Conservation (phyloP, 2,329 filamentous ascomycete genomes). For the Albifimbria verrucaria region DNA sequence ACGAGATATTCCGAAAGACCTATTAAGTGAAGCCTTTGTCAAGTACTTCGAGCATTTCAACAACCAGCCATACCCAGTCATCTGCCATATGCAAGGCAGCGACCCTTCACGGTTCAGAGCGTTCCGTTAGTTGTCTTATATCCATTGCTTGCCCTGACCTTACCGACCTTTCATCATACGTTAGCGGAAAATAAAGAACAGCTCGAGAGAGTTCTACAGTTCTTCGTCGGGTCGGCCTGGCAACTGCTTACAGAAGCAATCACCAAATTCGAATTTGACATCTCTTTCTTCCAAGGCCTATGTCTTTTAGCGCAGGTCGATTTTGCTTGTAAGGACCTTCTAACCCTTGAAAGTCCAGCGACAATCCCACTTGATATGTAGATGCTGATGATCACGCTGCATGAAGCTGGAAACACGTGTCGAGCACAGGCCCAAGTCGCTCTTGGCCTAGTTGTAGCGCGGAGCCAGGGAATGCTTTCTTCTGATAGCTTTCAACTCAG, state of each 20-base stretch:
- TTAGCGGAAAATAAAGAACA: background rate
- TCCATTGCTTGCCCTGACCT: background rate
- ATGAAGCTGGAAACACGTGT: background rate
- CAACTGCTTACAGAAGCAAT: background rate
- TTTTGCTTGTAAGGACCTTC: background rate
- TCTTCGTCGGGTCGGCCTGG: background rate
- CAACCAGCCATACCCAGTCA: background rate
- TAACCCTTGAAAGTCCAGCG: background rate
- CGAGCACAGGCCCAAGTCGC: background rate
- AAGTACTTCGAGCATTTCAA: background rate
- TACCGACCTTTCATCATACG: background rate
- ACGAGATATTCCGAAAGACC: background rate
- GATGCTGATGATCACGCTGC: background rate
- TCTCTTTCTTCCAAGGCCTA: background rate
- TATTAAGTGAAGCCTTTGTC: background rate
- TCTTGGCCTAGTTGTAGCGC: background rate
- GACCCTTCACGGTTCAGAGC: background rate
- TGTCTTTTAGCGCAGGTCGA: background rate
- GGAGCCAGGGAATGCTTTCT: background rate
- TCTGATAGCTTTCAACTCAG: background rate
- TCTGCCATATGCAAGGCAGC: background rate
- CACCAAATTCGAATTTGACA: background rate
- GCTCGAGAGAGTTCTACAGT: background rate
- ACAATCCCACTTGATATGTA: background rate
- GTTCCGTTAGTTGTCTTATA: background rate